phyloP scores from a whole-genome alignment of 129 eudicot species.

The Saposhnikovia divaricata region DNA sequence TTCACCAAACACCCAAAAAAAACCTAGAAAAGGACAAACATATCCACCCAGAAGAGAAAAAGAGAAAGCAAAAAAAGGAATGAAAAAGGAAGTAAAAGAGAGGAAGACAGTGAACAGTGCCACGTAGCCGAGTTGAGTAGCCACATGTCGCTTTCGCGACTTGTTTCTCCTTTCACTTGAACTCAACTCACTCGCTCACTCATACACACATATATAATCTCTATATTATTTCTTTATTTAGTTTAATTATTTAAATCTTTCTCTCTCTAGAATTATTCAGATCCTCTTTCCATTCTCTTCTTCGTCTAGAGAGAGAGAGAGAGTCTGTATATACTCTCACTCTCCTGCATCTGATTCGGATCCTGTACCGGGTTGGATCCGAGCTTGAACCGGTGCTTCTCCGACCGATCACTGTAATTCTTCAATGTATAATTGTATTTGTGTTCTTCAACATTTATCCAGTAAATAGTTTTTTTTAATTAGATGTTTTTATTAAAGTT shows the following conservation, averaged over 20 bases:
- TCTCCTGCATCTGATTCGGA: not conserved
- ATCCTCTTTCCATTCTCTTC: not conserved
- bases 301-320: not conserved
- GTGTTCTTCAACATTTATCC: no score
- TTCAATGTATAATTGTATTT: not conserved
- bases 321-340: conserved; percentile 1
- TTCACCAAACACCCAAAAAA: no score
- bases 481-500: not conserved
- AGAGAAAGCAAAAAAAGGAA: no score
- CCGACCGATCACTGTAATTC: not conserved
- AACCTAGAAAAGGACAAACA: no score
- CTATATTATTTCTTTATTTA: not conserved
- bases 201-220: not conserved
- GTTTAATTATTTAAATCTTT: not conserved
- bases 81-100: no score
- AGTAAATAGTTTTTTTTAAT: not conserved
- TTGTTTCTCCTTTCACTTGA: not conserved
- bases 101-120: no score
- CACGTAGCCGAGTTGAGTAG: no score
- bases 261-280: conserved; percentile 1
- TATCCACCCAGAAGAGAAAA: no score
- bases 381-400: no score
- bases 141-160: no score
- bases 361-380: not conserved
- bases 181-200: not conserved